Base-by-base conservation (phyloP, 192 early-diverging fungal genomes). In the Funneliformis mosseae region DNA sequence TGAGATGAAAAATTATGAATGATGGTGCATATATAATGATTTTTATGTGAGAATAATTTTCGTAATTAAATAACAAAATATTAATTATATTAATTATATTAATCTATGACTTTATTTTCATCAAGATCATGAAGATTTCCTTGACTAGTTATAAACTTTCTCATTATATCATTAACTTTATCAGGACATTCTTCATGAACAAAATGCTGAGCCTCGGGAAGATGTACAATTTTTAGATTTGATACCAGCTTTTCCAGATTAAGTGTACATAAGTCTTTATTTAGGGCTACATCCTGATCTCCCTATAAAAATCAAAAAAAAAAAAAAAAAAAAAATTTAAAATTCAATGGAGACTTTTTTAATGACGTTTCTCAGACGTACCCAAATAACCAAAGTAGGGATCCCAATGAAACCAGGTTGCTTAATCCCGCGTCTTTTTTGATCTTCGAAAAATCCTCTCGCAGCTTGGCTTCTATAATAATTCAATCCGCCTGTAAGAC, bases 351-450 rank as follows among this genome's bases (percentile, higher is more conserved):
- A 12, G 42, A 55, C 48, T 5, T 1, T 64, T 64, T 64, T 5
- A 27, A 11, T n/a, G n/a, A n/a, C n/a, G n/a, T n/a, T 25, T 46
- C 4, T 21, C 10, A 50, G 11, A 66, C 75, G 55, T 55, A 81
- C 81, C 81, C 81, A 81, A 41, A 81, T 75, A 14, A 81, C 48
- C 10, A 81, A 45, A 16, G 73, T 74, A 50, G 81, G 81, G 23
- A 67, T 67, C n/a, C 62, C 81, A n/a, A 81, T 77, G 5, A 50
- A 18, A 11, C 81, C 81, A 41, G 62, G 62, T 38, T 68, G 61
- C 10, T 46, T 75, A 62, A 70, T 42, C 41, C 68, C 68, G 2
- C 68, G 11, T 4, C 21, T 70, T 23, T 70, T 9, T 38, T 70
- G 41, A 21, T 70, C 68, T 28, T 70, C 16, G 8, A 33, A 70